Conservation (phyloP, 495 filamentous ascomycete genomes). For the Bacidia gigantensis region DNA sequence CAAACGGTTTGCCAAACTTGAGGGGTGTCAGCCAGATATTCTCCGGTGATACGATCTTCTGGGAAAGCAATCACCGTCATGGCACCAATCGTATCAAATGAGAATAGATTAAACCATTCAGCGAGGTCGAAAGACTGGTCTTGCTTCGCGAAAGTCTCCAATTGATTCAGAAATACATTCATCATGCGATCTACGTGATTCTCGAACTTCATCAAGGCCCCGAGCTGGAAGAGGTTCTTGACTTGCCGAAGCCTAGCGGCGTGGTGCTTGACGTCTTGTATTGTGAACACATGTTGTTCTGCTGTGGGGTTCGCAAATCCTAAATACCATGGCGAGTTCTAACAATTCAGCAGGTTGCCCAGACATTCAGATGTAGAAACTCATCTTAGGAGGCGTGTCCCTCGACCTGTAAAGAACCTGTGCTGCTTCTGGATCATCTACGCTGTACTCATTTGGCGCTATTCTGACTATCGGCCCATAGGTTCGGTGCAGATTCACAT, state of each 20-base stretch:
- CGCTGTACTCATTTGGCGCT: constrained; percentile 37
- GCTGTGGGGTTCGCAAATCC: constrained; percentile 18
- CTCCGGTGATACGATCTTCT: background rate
- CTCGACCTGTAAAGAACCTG: constrained; percentile 33
- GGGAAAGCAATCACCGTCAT: constrained; percentile 44
- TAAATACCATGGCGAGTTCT: constrained; percentile 2
- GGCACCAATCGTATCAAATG: constrained; percentile 58
- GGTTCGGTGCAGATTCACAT: constrained; percentile 31
- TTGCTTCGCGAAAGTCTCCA: constrained; percentile 14
- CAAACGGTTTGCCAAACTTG: constrained; percentile 12
- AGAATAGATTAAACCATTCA: constrained; percentile 64
- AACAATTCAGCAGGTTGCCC: constrained; percentile 13
- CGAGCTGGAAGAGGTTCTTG: background rate
- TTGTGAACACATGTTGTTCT: constrained; percentile 23
- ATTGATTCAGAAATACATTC: background rate
- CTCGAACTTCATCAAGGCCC: constrained; percentile 2
- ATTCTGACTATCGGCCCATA: constrained; percentile 34
- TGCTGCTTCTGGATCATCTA: constrained; percentile 29
- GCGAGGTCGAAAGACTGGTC: constrained; percentile 30
- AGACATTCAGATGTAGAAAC: constrained; percentile 1
- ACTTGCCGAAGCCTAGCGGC: constrained; percentile 1
- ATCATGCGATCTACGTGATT: background rate
- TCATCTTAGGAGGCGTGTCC: constrained; percentile 28
- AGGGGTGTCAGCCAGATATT: constrained; percentile 14
- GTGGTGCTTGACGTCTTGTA: background rate